Percentiles rank a stretch among this genome's conserved stretches.
Conservation (phyloP, 176 grass and related monocot genomes). For the Musa troglodytarum region DNA sequence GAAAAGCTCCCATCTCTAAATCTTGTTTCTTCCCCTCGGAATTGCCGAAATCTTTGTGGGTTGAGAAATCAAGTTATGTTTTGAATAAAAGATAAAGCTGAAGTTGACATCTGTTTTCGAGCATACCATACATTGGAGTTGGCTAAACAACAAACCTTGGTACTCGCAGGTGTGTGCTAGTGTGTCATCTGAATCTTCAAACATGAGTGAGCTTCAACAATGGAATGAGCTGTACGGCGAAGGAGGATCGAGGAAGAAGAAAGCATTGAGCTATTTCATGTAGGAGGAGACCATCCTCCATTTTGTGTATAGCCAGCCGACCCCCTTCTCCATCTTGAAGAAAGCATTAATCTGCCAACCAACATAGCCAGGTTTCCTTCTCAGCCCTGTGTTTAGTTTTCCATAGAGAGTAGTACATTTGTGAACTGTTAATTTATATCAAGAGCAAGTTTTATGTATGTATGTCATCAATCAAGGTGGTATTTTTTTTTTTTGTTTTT, state of each 20-base stretch:
- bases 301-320: conserved; percentile 25
- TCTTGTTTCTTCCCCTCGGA: too few species aligned
- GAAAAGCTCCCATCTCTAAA: too few species aligned
- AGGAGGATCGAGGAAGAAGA: conserved; percentile 96
- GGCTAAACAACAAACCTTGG: background rate
- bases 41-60: too few species aligned
- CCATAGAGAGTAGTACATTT: background rate
- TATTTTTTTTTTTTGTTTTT: too few species aligned
- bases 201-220: conserved; percentile 89
- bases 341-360: background rate
- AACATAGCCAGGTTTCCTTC: background rate
- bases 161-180: conserved; percentile 69
- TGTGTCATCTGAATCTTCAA: conserved; percentile 86
- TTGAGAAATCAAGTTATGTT: too few species aligned
- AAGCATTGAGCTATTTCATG: conserved; percentile 98
- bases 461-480: background rate
- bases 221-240: conserved; percentile 98
- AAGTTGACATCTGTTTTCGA: too few species aligned
- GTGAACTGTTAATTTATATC: background rate
- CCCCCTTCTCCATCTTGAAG: background rate
- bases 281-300: conserved; percentile 22
- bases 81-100: too few species aligned
- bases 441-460: background rate
- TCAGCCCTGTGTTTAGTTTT: background rate
- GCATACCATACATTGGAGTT: too few species aligned